Evolutionary conservation across 1,139 yeast genomes (phyloP), one percentile per base, ranked within the genome.

Genomic region (Debaryomycetaceae sp.): DNA sequence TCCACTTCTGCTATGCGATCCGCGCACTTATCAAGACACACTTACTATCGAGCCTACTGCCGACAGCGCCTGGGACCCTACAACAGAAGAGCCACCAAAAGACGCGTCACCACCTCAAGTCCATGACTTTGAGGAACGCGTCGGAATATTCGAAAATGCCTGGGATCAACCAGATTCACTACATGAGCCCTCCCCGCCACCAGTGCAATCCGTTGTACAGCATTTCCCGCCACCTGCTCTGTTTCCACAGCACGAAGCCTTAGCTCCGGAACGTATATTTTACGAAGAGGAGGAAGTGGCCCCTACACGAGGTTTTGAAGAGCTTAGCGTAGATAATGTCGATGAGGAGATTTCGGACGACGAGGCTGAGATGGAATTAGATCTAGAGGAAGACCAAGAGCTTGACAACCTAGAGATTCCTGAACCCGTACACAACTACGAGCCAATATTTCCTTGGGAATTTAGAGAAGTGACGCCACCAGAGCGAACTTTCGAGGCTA

Each of bases 51-150:
- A 36, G 20, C 48, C 44, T n/a, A 45, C 55, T 8, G 42, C 42
- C 12, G 67, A 58, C 28, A 43, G 61, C 4, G 41, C 49, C 31
- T 67, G 73, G 73, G 65, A 67, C 32, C 62, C 72, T 2, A 43
- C 68, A 0, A 44, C 30, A 12, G 59, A 53, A 33, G 51, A 64
- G n/a, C 73, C 73, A 23, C 57, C 62, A 24, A 41, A 36, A 12
- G 16, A 27, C 23, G 12, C 20, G 17, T 19, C 32, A 34, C 27
- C 5, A n/a, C n/a, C n/a, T n/a, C n/a, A n/a, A n/a, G n/a, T 25
- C 6, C n/a, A n/a, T 16, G 27, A 25, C 18, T 37, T 41, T 22
- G 37, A 32, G 12, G 34, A 40, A 20, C 34, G 35, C 18, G 32
- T 40, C 31, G 35, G 30, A 16, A n/a, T 18, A 21, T 27, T 34